Evolutionary conservation across 139 green algal genomes (phyloP), one percentile per base, ranked within the genome.

Genomic region (Gonium pectorale): DNA sequence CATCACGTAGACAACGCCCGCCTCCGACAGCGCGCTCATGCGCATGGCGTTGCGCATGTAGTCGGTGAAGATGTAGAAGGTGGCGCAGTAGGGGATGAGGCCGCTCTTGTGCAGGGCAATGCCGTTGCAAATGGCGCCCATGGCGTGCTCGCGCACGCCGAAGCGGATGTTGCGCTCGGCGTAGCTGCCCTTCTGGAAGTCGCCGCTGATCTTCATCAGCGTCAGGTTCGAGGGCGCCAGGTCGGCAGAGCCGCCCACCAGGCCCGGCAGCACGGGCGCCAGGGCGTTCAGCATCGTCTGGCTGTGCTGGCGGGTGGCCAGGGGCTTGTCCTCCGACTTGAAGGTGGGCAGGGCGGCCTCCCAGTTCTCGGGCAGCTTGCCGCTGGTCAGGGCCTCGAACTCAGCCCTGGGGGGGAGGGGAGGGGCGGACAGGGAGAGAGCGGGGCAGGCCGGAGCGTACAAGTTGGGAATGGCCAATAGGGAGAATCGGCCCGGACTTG

Each of bases 1-100:
- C 96, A 99, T 99, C 54, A 99, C 97, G 80, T 94, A 98, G 86
- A 99, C 94, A 46, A 93, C 91, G 77, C 96, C 96, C 44, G 93
- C 88, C 90, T 98, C 94, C 31, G 92, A 97, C 60, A 99, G 92
- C 0, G 97, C 97, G 26, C 93, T 89, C 92, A 99, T 97, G 79
- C 97, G 94, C 91, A 99, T 99, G 90, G 97, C 93, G 79, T 88
- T 87, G 88, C 97, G 94, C 97, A 99, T 99, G 97, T 99, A 99
- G 92, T 99, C 97, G 71, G 96, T 98, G 97, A 99, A 99, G 92
- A 99, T 98, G 95, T 98, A 99, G 96, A 99, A 99, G 90, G 97
- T 99, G 78, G 97, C 97, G 90, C 95, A 98, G 94, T 99, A 99
- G 74, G 97, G 95, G 86, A 99, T 95, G 78, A 99, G 86, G 91